Evolutionary conservation across 139 green algal genomes (phyloP), one percentile per base, ranked within the genome.

Genomic region (Chlamydomonas sp.): DNA sequence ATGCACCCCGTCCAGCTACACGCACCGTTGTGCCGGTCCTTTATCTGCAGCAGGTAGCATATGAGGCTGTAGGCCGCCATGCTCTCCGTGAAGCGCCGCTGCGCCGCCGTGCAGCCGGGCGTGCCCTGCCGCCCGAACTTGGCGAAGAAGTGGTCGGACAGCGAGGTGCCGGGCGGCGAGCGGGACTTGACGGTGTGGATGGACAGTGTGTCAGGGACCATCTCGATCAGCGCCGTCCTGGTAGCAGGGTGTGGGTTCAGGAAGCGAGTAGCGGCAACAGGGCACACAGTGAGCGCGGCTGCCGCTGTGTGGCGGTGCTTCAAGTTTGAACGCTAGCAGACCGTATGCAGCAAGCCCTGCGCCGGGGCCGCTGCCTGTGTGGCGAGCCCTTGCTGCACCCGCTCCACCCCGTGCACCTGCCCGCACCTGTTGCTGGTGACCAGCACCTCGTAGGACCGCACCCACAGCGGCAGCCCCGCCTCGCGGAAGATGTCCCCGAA

Each of bases 11-110:
- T 49, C 31, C 31, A 49, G 31, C 31, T 14, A 61, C 18, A 80
- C 82, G 97, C 98, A 81, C 97, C 97, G 79, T 99, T 99, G 96
- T 99, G 97, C 8, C 97, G 94, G 93, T 99, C 97, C 94, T 99
- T 99, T 86, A 95, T 91, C 88, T 96, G 94, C 80, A 99, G 92
- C n/a, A 99, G 84, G 91, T 96, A 98, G 89, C 87, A 93, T 49
- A 97, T 97, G 58, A 99, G 93, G 2, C 96, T 96, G 91, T 99
- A 99, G n/a, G 90, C 91, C 5, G 93, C 92, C 59, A 95, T 71
- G 91, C 91, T 97, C 93, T 99, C 97, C 2, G 96, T 96, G 89
- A 99, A 99, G 67, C 94, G 94, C 3, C 95, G 92, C 94, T 99
- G 97, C 49, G 96, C 97, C 0, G 90, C 91, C 16, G 88, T 9